A percentile compares a stretch with the other conserved stretches of the same genome.
Conservation (phyloP, 352 stramenopile genomes). For the Pythium biforme region DNA sequence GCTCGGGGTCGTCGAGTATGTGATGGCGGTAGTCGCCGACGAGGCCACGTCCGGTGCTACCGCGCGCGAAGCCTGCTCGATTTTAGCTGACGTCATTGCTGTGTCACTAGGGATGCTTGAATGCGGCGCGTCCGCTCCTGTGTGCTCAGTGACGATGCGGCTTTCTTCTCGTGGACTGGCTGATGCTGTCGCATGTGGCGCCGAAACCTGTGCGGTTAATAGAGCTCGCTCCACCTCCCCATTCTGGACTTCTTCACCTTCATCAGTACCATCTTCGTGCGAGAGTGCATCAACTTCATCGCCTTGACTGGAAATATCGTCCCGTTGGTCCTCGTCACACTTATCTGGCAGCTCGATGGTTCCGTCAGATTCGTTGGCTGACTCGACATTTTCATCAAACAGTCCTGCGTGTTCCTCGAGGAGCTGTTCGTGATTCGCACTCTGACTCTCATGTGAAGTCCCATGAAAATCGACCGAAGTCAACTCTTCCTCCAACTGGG, state of each 20-base stretch:
- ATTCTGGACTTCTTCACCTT: background rate
- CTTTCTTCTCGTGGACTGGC: background rate
- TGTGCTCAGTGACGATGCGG: background rate
- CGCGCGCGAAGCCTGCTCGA: background rate
- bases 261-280: background rate
- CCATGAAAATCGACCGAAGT: background rate
- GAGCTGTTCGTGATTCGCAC: background rate
- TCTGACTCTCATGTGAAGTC: background rate
- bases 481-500: background rate
- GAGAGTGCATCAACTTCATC: background rate
- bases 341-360: constrained; percentile 1
- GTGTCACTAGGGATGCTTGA: background rate
- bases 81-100: background rate
- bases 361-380: constrained; percentile 4
- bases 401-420: too few relatives aligned
- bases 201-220: background rate
- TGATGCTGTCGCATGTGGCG: background rate
- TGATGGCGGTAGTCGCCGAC: background rate
- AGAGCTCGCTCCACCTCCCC: background rate
- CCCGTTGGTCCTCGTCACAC: background rate
- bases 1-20: constrained; percentile 16
- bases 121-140: too few relatives aligned
- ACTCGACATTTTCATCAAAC: background rate
- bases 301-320: background rate
- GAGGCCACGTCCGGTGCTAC: background rate